These are phyloP conservation scores for Hypholoma fasciculare DNA, from an alignment of 768 basidiomycete species.

Conservation along the genomic window DNA sequence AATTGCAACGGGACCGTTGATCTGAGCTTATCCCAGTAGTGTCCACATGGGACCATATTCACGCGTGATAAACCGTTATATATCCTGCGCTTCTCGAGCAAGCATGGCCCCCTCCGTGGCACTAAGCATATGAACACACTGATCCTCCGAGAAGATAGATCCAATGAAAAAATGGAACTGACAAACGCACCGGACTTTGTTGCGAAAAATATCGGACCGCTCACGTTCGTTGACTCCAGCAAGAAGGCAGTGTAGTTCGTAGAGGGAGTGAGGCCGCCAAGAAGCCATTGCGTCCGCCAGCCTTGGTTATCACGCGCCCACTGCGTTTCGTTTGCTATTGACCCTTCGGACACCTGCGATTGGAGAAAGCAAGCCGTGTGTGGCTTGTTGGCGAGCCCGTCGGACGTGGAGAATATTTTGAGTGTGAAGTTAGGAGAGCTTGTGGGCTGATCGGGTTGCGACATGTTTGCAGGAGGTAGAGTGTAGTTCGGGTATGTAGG, in stretches of 20 bases:
- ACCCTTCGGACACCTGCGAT: slow-evolving; percentile 35
- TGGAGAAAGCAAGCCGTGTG: slow-evolving; percentile 64
- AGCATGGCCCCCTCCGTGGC: too few relatives aligned
- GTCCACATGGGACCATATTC: too few relatives aligned
- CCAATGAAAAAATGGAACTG: neutral
- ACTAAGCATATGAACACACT: neutral
- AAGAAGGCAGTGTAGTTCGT: slow-evolving; percentile 84
- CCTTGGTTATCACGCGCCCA: slow-evolving; percentile 62
- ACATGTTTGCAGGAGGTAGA: slow-evolving; percentile 56
- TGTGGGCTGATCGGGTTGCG: slow-evolving; percentile 41
- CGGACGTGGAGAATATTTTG: slow-evolving; percentile 51
- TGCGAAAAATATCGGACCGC: slow-evolving; percentile 66
- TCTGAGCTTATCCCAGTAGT: too few relatives aligned
- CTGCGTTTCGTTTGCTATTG: slow-evolving; percentile 41
- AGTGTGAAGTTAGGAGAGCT: slow-evolving; percentile 52
- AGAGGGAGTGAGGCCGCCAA: slow-evolving; percentile 54
- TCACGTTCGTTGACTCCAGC: slow-evolving; percentile 55
- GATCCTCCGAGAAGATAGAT: neutral
- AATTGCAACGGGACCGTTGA: too few relatives aligned
- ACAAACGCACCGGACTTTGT: slow-evolving; percentile 69
- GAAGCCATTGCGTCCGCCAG: slow-evolving; percentile 69
- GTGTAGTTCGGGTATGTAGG: slow-evolving; percentile 78
- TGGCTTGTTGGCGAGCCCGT: slow-evolving; percentile 39
- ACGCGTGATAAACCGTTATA: too few relatives aligned
- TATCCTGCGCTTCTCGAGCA: too few relatives aligned